Percentiles rank a stretch among this genome's conserved stretches.
phyloP scores from a whole-genome alignment of 768 basidiomycete species.

The Cyclocybe cylindracea region DNA sequence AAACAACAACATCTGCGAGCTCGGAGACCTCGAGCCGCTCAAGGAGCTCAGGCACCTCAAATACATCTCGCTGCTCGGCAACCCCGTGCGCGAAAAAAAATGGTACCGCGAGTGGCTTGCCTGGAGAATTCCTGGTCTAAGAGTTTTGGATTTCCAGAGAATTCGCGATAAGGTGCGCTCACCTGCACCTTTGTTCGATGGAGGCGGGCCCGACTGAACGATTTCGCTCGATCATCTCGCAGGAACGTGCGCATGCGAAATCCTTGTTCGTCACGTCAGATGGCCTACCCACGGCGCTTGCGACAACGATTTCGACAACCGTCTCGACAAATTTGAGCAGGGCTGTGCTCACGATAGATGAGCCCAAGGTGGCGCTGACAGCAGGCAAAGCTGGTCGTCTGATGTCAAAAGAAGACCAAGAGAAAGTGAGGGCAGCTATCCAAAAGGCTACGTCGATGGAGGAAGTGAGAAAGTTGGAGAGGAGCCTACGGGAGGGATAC shows the following conservation, averaged over 20 bases:
- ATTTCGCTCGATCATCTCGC: conserved; percentile 16
- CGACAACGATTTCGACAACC: conserved; percentile 74
- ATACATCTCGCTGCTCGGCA: conserved; percentile 77
- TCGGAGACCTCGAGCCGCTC: conserved; percentile 84
- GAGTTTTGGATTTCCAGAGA: conserved; percentile 94
- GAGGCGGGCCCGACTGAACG: conserved; percentile 11
- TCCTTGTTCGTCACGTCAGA: conserved; percentile 81
- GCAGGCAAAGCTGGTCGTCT: conserved; percentile 78
- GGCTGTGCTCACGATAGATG: conserved; percentile 65
- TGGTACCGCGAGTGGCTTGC: conserved; percentile 97
- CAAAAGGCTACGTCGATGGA: conserved; percentile 90
- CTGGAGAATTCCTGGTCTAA: conserved; percentile 81
- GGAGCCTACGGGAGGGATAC: conserved; percentile 82
- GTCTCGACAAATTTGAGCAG: conserved; percentile 71
- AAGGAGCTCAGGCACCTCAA: conserved; percentile 74
- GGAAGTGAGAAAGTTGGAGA: conserved; percentile 82
- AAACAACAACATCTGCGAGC: conserved; percentile 77
- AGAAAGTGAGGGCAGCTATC: conserved; percentile 84
- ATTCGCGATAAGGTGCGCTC: conserved; percentile 89
- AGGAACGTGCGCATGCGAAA: conserved; percentile 82
- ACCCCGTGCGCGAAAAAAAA: conserved; percentile 88
- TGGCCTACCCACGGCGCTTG: conserved; percentile 75
- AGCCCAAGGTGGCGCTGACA: conserved; percentile 62
- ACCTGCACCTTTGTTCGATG: conserved; percentile 33
- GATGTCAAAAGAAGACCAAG: conserved; percentile 91